A percentile compares a stretch with the other conserved stretches of the same genome.
phyloP scores from a whole-genome alignment of 2,329 filamentous ascomycete genomes.

The Penicillium sp. region DNA sequence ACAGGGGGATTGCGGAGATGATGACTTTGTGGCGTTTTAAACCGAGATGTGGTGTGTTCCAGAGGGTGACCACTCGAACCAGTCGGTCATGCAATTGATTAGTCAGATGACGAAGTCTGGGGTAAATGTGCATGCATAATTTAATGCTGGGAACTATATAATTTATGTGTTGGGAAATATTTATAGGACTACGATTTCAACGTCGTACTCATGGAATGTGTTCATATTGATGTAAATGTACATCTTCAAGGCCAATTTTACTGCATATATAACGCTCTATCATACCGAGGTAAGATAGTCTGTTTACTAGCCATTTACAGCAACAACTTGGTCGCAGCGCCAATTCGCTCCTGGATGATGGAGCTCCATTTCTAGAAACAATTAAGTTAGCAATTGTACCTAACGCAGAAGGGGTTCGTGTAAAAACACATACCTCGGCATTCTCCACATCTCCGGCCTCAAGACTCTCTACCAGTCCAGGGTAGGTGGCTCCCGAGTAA shows the following conservation, averaged over 20 bases:
- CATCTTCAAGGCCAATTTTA: background rate
- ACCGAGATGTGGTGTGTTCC: conserved; percentile 3
- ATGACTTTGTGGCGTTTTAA: conserved; percentile 16
- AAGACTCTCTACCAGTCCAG: conserved; percentile 63
- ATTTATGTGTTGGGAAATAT: background rate
- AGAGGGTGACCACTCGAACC: conserved; percentile 19
- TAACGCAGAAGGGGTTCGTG: background rate
- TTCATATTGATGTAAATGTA: background rate
- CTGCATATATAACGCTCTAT: background rate
- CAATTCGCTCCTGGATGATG: conserved; percentile 41
- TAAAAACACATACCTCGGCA: conserved; percentile 50
- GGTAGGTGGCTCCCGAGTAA: conserved; percentile 72
- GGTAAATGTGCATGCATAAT: conserved; percentile 6
- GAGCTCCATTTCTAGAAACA: conserved; percentile 41
- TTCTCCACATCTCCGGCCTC: conserved; percentile 51
- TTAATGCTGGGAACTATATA: background rate
- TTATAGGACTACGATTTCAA: background rate
- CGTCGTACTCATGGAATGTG: no score
- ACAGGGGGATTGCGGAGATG: conserved; percentile 14
- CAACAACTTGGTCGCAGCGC: conserved; percentile 34
- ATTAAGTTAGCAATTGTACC: conserved; percentile 8
- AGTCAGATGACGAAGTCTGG: conserved; percentile 11
- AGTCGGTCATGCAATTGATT: conserved; percentile 13
- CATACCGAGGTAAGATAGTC: background rate
- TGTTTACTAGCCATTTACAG: conserved; percentile 14